Percentiles rank a stretch among this genome's conserved stretches.
These are phyloP conservation scores for Allomyces javanicus DNA, from an alignment of 192 early-diverging fungal species.

Conservation along the genomic window DNA sequence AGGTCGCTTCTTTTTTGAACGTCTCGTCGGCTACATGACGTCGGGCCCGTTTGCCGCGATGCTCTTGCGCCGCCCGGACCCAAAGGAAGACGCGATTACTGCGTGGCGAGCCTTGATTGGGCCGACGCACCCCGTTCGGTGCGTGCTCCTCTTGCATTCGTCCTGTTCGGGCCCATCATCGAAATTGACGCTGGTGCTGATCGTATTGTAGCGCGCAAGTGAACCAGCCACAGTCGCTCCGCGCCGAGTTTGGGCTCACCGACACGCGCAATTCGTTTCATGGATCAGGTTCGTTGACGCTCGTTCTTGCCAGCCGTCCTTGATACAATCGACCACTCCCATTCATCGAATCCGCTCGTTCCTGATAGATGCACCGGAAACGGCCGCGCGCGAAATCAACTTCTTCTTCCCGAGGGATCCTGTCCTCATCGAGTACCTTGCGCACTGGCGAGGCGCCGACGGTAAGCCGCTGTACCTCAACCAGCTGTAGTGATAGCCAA, in stretches of 20 bases:
- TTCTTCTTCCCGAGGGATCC: constrained; percentile 30
- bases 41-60: constrained; percentile 41
- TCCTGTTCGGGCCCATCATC: background rate
- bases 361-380: constrained; percentile 28
- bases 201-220: constrained; percentile 30
- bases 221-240: constrained; percentile 23
- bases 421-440: background rate
- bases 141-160: constrained; percentile 2
- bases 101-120: constrained; percentile 45
- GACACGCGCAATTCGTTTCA: constrained; percentile 60
- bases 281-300: constrained; percentile 27
- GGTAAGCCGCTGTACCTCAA: no score
- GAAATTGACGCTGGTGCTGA: background rate
- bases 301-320: background rate
- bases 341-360: background rate
- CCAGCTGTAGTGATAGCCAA: no score
- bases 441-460: no score
- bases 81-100: constrained; percentile 27
- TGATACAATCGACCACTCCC: background rate
- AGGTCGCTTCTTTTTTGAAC: constrained; percentile 43
- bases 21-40: constrained; percentile 53
- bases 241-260: constrained; percentile 44
- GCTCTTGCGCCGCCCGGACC: constrained; percentile 14
- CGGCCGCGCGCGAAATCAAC: constrained; percentile 32
- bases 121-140: constrained; percentile 43